These are phyloP conservation scores for Carpinus viminea DNA, from an alignment of 306 rosid genomes.

Conservation along the genomic window DNA sequence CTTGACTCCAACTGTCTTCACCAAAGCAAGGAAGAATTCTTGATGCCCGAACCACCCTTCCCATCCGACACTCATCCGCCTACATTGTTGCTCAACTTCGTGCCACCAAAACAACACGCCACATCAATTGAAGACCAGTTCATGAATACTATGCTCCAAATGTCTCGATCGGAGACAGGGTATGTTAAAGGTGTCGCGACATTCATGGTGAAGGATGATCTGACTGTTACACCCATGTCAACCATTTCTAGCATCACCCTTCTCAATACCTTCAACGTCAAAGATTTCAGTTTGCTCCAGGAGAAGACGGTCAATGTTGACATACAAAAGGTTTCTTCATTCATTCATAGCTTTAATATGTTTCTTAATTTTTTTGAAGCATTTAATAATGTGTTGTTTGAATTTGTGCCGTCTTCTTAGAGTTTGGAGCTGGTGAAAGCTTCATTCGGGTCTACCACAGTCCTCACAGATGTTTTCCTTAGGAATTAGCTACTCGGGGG, in stretches of 20 bases:
- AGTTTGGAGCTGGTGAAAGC: slow-evolving; percentile 1
- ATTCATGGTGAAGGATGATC: slow-evolving; percentile 6
- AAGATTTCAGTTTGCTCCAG: not conserved
- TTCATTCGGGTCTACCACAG: not conserved
- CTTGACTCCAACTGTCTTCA: not conserved
- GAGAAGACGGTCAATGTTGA: not conserved
- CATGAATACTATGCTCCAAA: too few species aligned
- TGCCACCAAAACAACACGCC: not conserved
- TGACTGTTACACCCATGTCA: not conserved
- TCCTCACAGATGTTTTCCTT: slow-evolving; percentile 8
- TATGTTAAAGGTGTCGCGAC: not conserved
- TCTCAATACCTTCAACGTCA: not conserved
- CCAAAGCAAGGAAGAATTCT: too few species aligned
- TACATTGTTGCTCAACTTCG: not conserved
- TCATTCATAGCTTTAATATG: not conserved
- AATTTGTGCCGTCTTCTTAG: not conserved
- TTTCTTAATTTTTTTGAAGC: not conserved
- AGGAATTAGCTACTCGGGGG: not conserved
- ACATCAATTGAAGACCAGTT: too few species aligned
- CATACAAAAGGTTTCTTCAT: not conserved
- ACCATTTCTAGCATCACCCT: not conserved
- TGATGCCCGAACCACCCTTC: too few species aligned
- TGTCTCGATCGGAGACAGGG: not conserved
- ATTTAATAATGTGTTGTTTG: not conserved
- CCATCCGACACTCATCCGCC: not conserved